Conservation (phyloP, 768 basidiomycete species). For the Naganishia vaughanmartiniae region DNA sequence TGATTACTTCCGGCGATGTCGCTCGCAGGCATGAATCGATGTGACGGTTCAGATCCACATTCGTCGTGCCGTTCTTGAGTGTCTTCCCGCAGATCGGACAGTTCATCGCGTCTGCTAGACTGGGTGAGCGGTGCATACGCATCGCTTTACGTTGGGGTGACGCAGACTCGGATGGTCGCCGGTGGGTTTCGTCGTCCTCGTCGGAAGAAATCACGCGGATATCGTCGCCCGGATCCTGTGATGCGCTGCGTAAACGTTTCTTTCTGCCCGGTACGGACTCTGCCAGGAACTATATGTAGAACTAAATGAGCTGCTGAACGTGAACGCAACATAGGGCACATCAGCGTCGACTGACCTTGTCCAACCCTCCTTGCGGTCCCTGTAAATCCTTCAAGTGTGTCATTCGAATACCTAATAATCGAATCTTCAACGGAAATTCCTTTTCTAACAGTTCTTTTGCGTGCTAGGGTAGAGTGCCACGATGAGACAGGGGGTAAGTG, state of each 20-base stretch:
- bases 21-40: slow-evolving; percentile 5
- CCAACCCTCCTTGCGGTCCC: slow-evolving; percentile 16
- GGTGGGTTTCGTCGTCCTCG: not conserved
- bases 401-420: slow-evolving; percentile 82
- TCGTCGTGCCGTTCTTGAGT: slow-evolving; percentile 1
- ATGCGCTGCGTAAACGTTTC: not conserved
- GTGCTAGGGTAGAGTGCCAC: slow-evolving; percentile 60
- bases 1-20: not conserved
- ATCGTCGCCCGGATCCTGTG: not conserved
- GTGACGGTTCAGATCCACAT: slow-evolving; percentile 10
- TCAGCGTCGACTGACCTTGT: not conserved
- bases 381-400: slow-evolving; percentile 81
- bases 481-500: too few species aligned
- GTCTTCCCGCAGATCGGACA: slow-evolving; percentile 3
- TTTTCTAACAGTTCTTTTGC: slow-evolving; percentile 77
- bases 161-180: not conserved
- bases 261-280: not conserved
- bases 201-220: not conserved
- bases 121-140: not conserved
- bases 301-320: not conserved
- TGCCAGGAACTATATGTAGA: not conserved
- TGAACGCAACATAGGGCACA: not conserved
- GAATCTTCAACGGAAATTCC: slow-evolving; percentile 73
- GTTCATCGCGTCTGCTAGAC: not conserved
- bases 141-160: not conserved